Base-by-base conservation (phyloP, 257 asterid species). In the Capsicum baccatum region DNA sequence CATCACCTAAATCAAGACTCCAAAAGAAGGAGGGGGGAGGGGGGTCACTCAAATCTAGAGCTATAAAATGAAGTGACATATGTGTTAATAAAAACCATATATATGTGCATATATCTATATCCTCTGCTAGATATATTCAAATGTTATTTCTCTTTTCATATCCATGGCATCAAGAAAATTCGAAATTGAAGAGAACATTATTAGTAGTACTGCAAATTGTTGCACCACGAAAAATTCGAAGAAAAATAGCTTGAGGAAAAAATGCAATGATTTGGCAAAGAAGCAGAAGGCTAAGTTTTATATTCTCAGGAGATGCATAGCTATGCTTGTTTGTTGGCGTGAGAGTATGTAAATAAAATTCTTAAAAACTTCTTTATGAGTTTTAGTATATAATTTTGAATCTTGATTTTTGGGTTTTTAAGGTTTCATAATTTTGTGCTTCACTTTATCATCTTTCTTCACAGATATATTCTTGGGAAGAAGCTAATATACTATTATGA, bases 251-350 rank as follows among this genome's bases (percentile, higher is more conserved):
- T 84, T 91, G 39, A 81, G 89, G 26, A 88, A 92, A 86, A 93
- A 92, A 70, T 93, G 96, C 92, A 81, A 86, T 60, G 87, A 81
- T 10, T 44, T 89, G 81, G 93, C 94, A 6, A 94, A 94, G 85
- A 88, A 90, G 79, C 92, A 93, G 86, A 85, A 94, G 35, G 90
- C 98, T 4, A 94, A 94, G 86, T 91, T 94, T 83, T 94, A 92
- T 88, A 93, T 94, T 86, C 83, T 94, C 60, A 89, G 98, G 59
- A 94, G 98, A 10, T 94, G 98, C 88, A 90, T 94, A 64, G 93
- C 91, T 44, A 92, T 94, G 95, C 96, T 94, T 37, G 86, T 93
- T 16, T 94, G 98, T 87, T 94, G 97, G 98, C 95, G 85, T 54
- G 97, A 94, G 19, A 13, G 74, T 35, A 67, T 67, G 74, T 15